Evolutionary conservation across 257 asterid genomes (phyloP), one percentile per base, ranked within the genome.

Genomic region (Solanum chaucha): DNA sequence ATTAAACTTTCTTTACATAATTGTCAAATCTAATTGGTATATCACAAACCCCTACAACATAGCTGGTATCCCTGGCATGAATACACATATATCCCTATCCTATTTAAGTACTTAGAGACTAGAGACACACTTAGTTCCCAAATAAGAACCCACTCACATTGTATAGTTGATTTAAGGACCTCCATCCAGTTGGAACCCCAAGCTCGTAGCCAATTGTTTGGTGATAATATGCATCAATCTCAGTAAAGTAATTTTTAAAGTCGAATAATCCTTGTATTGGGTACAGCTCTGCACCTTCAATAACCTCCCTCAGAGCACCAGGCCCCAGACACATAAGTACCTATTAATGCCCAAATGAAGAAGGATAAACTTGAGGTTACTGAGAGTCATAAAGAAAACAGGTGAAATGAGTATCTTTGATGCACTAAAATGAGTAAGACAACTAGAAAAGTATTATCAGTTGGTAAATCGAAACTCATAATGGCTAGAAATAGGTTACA

Each of bases 181-280:
- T 96, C 99, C 99, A 97, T 89, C 99, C 99, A 90, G 99, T 97
- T 75, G 99, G 89, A 89, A 92, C 98, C 74, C 99, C 99, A 86
- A 94, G 96, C 90, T 95, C 96, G 83, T 87, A 92, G 88, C 98
- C 97, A 89, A 93, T 93, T 14, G 96, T 90, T 84, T 95, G 98
- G 84, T 97, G 90, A 91, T 96, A 97, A 90, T 97, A 97, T 64
- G 92, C 94, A 90, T 96, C 91, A 86, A 97, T 95, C 91, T 97
- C 99, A 36, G 61, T 81, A 88, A 90, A 92, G 87, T 90, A 97
- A 89, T 97, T 94, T 89, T 86, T 86, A 88, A 97, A 97, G 89
- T 93, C 93, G 92, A 97, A 96, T 88, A 97, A 85, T 41, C 99
- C 99, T 89, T 87, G 92, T 86, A 97, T 96, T 1, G 99, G 99